These are phyloP conservation scores for Zygotorulaspora mrakii DNA, from an alignment of 1,139 yeast species.

Conservation along the genomic window DNA sequence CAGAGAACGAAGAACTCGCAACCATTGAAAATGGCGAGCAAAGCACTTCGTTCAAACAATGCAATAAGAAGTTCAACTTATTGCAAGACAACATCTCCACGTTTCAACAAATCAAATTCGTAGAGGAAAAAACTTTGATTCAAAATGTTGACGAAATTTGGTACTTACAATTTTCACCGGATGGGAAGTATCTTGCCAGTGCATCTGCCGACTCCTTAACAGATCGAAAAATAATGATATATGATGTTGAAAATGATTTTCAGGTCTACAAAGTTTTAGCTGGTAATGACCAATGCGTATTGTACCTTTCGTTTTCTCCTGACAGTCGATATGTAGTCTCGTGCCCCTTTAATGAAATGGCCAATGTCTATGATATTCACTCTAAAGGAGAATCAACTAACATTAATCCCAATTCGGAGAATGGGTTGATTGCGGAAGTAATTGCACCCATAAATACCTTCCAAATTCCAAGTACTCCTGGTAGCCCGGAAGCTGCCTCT, in stretches of 20 bases:
- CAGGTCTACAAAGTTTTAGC: constrained; percentile 41
- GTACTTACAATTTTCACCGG: constrained; percentile 74
- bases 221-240: constrained; percentile 50
- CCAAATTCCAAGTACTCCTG: constrained; percentile 19
- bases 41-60: constrained; percentile 11
- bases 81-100: constrained; percentile 32
- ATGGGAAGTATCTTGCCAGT: constrained; percentile 70
- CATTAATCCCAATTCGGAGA: constrained; percentile 17
- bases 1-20: constrained; percentile 15
- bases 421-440: constrained; percentile 21
- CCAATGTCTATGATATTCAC: constrained; percentile 61
- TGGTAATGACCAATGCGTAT: constrained; percentile 58
- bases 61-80: constrained; percentile 19
- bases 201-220: constrained; percentile 62
- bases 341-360: constrained; percentile 63
- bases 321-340: constrained; percentile 64
- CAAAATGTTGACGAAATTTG: constrained; percentile 77
- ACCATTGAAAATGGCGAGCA: constrained; percentile 23
- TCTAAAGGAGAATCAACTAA: constrained; percentile 35
- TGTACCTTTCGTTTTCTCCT: constrained; percentile 69
- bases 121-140: constrained; percentile 40
- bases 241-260: constrained; percentile 59
- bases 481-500: constrained; percentile 6
- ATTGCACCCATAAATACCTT: constrained; percentile 28
- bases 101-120: constrained; percentile 26